Conservation (phyloP, 2,329 filamentous ascomycete species). For the Microdochium trichocladiopsis region DNA sequence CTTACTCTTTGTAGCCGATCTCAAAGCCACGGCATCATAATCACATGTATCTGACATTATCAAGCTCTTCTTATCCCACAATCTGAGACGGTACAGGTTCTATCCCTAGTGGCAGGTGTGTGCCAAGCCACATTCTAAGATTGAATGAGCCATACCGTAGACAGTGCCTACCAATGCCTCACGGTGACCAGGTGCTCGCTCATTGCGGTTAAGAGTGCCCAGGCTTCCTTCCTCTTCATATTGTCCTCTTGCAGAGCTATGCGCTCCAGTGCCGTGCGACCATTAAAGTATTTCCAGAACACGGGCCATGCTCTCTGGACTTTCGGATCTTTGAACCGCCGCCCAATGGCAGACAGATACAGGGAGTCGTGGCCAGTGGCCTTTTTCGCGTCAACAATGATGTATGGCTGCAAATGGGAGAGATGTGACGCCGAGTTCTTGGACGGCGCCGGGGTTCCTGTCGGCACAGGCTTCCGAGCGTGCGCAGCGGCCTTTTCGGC, state of each 20-base stretch:
- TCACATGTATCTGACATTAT: neutral
- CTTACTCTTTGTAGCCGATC: neutral
- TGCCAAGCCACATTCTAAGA: too few species aligned
- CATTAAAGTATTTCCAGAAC: constrained; percentile 84
- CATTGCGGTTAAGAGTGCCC: constrained; percentile 57
- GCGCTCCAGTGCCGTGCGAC: constrained; percentile 75
- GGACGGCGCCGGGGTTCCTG: constrained; percentile 46
- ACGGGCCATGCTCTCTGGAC: constrained; percentile 62
- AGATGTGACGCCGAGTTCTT: constrained; percentile 51
- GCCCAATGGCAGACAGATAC: constrained; percentile 56
- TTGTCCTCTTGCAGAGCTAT: constrained; percentile 72
- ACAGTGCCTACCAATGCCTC: constrained; percentile 55
- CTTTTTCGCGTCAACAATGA: constrained; percentile 73
- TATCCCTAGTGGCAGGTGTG: too few species aligned
- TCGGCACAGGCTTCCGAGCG: constrained; percentile 40
- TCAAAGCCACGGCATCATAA: neutral
- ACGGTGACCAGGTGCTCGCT: constrained; percentile 61
- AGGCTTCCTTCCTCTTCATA: constrained; percentile 77
- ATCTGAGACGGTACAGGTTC: too few species aligned
- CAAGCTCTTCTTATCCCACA: neutral
- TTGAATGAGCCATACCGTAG: too few species aligned
- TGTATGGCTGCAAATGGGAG: constrained; percentile 50
- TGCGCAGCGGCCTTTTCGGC: constrained; percentile 51
- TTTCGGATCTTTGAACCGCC: constrained; percentile 43
- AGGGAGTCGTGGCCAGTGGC: constrained; percentile 72